phyloP scores from a whole-genome alignment of 768 basidiomycete species.

The Hortiboletus campestris region DNA sequence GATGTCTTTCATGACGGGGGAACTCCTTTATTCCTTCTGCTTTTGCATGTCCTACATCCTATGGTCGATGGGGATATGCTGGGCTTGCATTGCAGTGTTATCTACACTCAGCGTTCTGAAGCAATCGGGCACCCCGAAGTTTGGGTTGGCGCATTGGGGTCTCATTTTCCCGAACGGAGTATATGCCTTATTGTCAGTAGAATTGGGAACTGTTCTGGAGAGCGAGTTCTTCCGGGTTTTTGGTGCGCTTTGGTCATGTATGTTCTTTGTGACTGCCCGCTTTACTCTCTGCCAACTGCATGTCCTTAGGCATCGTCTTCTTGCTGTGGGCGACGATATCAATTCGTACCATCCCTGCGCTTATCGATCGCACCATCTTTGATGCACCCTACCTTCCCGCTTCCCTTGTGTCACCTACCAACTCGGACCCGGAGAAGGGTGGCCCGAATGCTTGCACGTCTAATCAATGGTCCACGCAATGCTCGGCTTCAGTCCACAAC shows the following conservation, averaged over 20 bases:
- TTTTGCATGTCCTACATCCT: constrained; percentile 47
- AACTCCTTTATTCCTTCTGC: constrained; percentile 42
- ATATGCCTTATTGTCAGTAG: constrained; percentile 47
- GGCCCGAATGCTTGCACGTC: background rate
- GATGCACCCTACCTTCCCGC: constrained; percentile 42
- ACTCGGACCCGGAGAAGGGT: constrained; percentile 11
- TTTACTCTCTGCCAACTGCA: background rate
- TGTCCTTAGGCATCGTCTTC: constrained; percentile 38
- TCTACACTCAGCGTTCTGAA: constrained; percentile 37
- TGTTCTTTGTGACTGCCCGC: constrained; percentile 14
- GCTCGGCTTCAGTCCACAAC: background rate
- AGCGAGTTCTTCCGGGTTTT: constrained; percentile 50
- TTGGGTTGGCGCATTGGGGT: constrained; percentile 53
- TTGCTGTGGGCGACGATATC: constrained; percentile 42
- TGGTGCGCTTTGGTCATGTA: constrained; percentile 54
- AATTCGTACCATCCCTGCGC: constrained; percentile 42
- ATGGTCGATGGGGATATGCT: constrained; percentile 56
- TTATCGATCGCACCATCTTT: constrained; percentile 49
- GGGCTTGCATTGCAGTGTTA: constrained; percentile 45
- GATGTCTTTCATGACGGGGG: constrained; percentile 34
- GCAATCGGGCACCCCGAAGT: constrained; percentile 35
- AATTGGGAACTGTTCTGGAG: constrained; percentile 48
- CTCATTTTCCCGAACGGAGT: constrained; percentile 56
- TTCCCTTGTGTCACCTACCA: background rate
- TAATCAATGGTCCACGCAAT: background rate